Base-by-base conservation (phyloP, 2,329 filamentous ascomycete species). In the Fusarium napiforme region DNA sequence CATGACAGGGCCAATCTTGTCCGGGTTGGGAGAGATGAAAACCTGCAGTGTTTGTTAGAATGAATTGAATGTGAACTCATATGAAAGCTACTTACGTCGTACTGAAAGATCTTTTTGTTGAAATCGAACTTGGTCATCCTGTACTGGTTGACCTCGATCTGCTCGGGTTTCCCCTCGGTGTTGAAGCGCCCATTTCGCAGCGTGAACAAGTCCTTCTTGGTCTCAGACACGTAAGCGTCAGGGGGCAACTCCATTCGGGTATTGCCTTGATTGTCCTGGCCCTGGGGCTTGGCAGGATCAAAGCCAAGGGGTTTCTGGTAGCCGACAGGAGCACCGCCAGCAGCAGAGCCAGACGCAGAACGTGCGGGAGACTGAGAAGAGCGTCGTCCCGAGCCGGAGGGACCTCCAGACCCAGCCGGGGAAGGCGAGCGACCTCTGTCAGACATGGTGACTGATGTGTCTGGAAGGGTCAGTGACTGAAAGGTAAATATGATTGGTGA, bases 101-200 rank as follows among this genome's bases (percentile, higher is more conserved):
- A 98, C 79, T 98, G 95, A 71, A 91, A 91, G 28, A 98, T 89
- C 1, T 89, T 88, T 18, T 85, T 87, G 5, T 81, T 85, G 0
- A 90, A 90, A 62, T 83, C 78, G 43, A 91, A 89, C 15, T 84
- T 82, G 1, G 80, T 82, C 61, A 98, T 91, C 0, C 90, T 87
- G 82, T 92, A 97, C 16, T 94, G 91, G 79, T 98, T 98, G 42
- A 97, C 83, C 1, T 86, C 81, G 3, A 94, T 75, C 1, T 82
- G 78, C 26, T 91, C 86, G 0, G 84, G 79, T 69, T 87, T 88
- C 4, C 91, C 92, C 12, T 85, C 83, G 0, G 82, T 87, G 69
- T 91, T 93, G 79, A 88, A 90, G 19, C 78, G 80, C 26, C 79
- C 81, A 0, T 76, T 78, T 2, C 82, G 79, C 36, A 82, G 71